phyloP scores from a whole-genome alignment of 2,329 filamentous ascomycete species.

The Atkinsonella texensis region DNA sequence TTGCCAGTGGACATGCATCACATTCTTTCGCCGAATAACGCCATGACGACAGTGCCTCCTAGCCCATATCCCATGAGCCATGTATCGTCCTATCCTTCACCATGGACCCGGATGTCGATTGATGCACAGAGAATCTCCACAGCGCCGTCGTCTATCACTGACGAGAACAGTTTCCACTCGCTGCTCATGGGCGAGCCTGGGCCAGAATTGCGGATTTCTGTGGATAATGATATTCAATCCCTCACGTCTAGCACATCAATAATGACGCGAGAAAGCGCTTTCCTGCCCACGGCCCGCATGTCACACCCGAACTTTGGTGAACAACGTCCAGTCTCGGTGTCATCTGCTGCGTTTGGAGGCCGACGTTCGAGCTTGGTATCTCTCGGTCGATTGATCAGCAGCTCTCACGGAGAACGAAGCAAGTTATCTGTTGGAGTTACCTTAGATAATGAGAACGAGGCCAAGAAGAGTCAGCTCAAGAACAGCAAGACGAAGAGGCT shows the following conservation, averaged over 20 bases:
- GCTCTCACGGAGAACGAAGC: slow-evolving; percentile 61
- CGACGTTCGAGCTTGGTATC: slow-evolving; percentile 68
- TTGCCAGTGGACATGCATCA: slow-evolving; percentile 38
- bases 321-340: slow-evolving; percentile 50
- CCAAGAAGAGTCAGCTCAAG: slow-evolving; percentile 41
- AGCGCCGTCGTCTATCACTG: slow-evolving; percentile 59
- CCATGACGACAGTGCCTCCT: slow-evolving; percentile 34
- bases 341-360: slow-evolving; percentile 49
- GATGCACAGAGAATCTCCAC: slow-evolving; percentile 64
- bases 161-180: slow-evolving; percentile 60
- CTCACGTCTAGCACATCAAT: slow-evolving; percentile 65
- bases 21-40: slow-evolving; percentile 28
- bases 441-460: slow-evolving; percentile 39
- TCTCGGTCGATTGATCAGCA: slow-evolving; percentile 63
- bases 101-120: slow-evolving; percentile 55
- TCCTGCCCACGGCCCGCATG: slow-evolving; percentile 32
- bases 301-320: slow-evolving; percentile 37
- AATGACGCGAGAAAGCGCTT: slow-evolving; percentile 57
- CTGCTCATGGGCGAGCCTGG: slow-evolving; percentile 62
- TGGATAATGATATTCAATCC: slow-evolving; percentile 59
- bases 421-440: slow-evolving; percentile 60
- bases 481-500: slow-evolving; percentile 56
- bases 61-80: slow-evolving; percentile 55
- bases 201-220: slow-evolving; percentile 58
- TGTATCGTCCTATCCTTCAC: slow-evolving; percentile 51